These are phyloP conservation scores for Suhomyces yuchorum DNA, from an alignment of 1,139 yeast genomes.

Conservation along the genomic window DNA sequence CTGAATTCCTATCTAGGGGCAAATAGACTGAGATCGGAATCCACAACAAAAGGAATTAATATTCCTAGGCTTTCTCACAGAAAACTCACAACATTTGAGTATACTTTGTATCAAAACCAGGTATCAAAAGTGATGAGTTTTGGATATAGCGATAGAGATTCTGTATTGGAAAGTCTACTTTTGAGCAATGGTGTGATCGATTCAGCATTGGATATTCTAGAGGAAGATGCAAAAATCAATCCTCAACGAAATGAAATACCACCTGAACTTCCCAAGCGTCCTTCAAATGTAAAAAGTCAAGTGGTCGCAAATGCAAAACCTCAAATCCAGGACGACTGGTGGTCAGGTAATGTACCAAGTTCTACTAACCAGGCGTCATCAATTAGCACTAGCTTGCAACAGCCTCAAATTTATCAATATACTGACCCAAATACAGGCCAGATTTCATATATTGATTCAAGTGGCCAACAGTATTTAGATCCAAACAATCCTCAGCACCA, in stretches of 20 bases:
- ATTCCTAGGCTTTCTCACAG: conserved; percentile 46
- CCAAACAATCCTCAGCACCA: conserved; percentile 58
- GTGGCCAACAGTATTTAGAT: conserved; percentile 62
- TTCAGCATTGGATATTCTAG: conserved; percentile 49
- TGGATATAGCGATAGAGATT: conserved; percentile 52
- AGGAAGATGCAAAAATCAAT: conserved; percentile 41
- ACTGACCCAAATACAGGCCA: conserved; percentile 65
- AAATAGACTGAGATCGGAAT: conserved; percentile 22
- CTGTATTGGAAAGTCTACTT: conserved; percentile 52
- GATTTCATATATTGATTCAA: conserved; percentile 58
- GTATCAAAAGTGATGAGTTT: conserved; percentile 41
- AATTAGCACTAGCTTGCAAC: conserved; percentile 11
- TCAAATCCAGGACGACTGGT: conserved; percentile 28
- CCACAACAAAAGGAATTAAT: conserved; percentile 9
- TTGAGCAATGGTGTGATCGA: conserved; percentile 51
- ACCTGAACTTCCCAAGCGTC: conserved; percentile 50
- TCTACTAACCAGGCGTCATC: conserved; percentile 5
- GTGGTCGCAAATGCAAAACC: background rate
- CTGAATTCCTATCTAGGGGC: conserved; percentile 21
- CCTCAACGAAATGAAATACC: conserved; percentile 37
- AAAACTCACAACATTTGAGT: conserved; percentile 45
- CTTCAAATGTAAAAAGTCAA: conserved; percentile 18
- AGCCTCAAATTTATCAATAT: conserved; percentile 56
- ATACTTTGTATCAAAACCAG: conserved; percentile 40
- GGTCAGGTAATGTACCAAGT: conserved; percentile 19